These are phyloP conservation scores for Picea glauca DNA, from an alignment of 75 land plant genomes.

Conservation along the genomic window DNA sequence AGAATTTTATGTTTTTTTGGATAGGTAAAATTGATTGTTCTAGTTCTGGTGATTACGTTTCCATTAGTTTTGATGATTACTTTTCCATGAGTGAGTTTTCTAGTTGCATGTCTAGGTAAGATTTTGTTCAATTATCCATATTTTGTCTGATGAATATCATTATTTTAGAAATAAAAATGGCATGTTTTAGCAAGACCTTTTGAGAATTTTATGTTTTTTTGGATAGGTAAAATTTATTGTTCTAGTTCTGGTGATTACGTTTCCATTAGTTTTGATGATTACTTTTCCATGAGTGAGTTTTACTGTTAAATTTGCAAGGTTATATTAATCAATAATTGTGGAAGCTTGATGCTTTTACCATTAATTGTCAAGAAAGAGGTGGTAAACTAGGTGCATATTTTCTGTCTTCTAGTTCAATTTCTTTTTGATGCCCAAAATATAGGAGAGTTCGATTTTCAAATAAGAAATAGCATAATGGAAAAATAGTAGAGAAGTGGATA, in stretches of 20 bases:
- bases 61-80: no score
- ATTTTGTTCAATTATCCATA: neutral
- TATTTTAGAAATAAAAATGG: neutral
- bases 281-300: neutral
- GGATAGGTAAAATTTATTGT: no score
- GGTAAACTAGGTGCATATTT: no score
- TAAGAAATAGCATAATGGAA: no score
- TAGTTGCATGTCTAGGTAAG: slow-evolving; percentile 94
- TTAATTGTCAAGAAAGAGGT: neutral
- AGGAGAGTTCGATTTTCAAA: no score
- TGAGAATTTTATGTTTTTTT: no score
- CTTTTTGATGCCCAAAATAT: no score
- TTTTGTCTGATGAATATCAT: neutral
- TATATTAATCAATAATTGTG: neutral
- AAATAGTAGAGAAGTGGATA: no score
- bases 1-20: no score
- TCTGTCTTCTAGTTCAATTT: no score
- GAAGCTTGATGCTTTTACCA: neutral
- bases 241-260: neutral
- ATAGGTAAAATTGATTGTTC: no score
- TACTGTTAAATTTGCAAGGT: neutral
- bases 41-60: neutral
- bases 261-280: neutral
- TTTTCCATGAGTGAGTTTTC: neutral
- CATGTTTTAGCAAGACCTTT: neutral